A percentile compares a stretch with the other conserved stretches of the same genome.
Conservation (phyloP, 768 basidiomycete species). For the Crepidotus variabilis region DNA sequence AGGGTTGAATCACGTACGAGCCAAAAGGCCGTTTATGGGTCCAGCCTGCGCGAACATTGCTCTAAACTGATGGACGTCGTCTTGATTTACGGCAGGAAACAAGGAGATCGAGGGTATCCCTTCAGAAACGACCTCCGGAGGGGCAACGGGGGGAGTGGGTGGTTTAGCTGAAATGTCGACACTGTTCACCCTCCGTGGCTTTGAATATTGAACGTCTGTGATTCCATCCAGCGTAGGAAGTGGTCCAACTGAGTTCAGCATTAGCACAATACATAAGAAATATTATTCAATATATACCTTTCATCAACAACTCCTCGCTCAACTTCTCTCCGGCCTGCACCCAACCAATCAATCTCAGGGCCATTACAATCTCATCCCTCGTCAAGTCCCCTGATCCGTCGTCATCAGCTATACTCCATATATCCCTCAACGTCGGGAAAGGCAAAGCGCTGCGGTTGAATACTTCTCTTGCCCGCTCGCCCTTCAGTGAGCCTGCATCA, state of each 20-base stretch:
- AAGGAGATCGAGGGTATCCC: slow-evolving; percentile 21
- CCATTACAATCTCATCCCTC: slow-evolving; percentile 51
- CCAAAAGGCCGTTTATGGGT: slow-evolving; percentile 50
- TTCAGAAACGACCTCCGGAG: slow-evolving; percentile 4
- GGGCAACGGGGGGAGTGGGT: neutral
- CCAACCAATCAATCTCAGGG: slow-evolving; percentile 62
- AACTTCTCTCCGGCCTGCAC: slow-evolving; percentile 50
- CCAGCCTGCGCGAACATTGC: slow-evolving; percentile 47
- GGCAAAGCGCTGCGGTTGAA: slow-evolving; percentile 52
- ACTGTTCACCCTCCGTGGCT: neutral
- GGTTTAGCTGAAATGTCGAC: neutral
- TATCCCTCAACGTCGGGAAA: slow-evolving; percentile 48
- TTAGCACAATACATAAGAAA: neutral
- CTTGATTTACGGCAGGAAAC: slow-evolving; percentile 44
- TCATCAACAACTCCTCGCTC: slow-evolving; percentile 34
- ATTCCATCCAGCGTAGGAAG: slow-evolving; percentile 34
- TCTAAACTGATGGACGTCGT: slow-evolving; percentile 53
- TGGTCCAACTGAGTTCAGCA: slow-evolving; percentile 44
- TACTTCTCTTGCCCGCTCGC: slow-evolving; percentile 52
- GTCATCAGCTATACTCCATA: slow-evolving; percentile 64
- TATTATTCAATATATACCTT: slow-evolving; percentile 34
- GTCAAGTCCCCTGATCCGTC: slow-evolving; percentile 56
- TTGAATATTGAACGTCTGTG: slow-evolving; percentile 10
- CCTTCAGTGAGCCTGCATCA: slow-evolving; percentile 18
- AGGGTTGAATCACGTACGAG: too few relatives aligned